Conservation (phyloP, 2,329 filamentous ascomycete species). For the Dactylellina leptospora region DNA sequence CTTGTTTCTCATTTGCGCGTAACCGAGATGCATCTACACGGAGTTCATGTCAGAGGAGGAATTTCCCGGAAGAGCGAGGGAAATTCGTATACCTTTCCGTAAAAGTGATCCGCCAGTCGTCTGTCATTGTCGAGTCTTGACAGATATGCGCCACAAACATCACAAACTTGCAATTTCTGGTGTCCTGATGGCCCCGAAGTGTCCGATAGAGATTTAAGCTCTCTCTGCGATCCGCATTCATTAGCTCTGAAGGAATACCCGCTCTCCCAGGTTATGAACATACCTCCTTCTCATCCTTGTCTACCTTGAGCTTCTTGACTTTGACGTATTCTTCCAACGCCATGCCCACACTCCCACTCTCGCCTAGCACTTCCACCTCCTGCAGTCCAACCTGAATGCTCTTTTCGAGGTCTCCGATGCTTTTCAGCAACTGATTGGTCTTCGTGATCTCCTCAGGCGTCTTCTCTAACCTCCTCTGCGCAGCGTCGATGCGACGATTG, state of each 20-base stretch:
- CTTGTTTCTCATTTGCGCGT: constrained; percentile 97
- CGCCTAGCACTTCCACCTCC: constrained; percentile 85
- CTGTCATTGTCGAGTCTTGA: constrained; percentile 92
- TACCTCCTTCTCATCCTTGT: constrained; percentile 72
- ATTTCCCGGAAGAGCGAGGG: neutral
- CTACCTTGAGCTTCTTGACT: constrained; percentile 78
- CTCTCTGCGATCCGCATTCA: constrained; percentile 70
- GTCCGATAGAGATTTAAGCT: constrained; percentile 88
- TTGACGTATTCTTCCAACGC: constrained; percentile 90
- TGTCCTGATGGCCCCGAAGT: constrained; percentile 92
- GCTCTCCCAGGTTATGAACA: neutral
- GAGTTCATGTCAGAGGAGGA: neutral
- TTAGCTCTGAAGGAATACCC: constrained; percentile 2
- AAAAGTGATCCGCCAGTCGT: constrained; percentile 93
- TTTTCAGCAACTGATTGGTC: constrained; percentile 87
- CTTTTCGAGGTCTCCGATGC: constrained; percentile 80
- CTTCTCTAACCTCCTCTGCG: constrained; percentile 91
- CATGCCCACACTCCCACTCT: constrained; percentile 79
- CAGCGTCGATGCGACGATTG: constrained; percentile 89
- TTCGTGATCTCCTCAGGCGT: constrained; percentile 96
- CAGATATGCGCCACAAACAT: constrained; percentile 96
- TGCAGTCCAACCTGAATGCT: constrained; percentile 83
- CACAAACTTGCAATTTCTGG: constrained; percentile 97
- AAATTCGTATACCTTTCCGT: constrained; percentile 73
- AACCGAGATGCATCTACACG: constrained; percentile 85